These are phyloP conservation scores for Aspergillus ochraceoroseus DNA, from an alignment of 2,329 filamentous ascomycete genomes.

Conservation along the genomic window DNA sequence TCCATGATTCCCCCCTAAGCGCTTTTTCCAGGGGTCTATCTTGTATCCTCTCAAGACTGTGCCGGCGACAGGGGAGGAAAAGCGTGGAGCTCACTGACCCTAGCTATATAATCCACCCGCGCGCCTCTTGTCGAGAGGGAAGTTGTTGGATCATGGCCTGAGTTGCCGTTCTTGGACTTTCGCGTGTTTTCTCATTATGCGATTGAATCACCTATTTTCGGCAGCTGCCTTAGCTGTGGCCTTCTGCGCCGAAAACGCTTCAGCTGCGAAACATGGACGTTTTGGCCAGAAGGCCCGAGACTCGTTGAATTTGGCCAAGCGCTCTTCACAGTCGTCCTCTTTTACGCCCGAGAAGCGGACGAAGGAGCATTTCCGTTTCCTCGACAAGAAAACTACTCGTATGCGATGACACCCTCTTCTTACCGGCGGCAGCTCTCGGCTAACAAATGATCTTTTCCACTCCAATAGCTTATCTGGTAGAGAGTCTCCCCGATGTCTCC, in stretches of 20 bases:
- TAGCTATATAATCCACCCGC: no score
- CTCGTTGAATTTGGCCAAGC: slow-evolving; percentile 23
- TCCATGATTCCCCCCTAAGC: no score
- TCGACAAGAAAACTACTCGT: slow-evolving; percentile 27
- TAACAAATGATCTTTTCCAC: no score
- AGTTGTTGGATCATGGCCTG: no score
- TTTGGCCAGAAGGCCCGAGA: slow-evolving; percentile 26
- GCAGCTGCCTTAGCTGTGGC: slow-evolving; percentile 24
- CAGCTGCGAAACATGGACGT: slow-evolving; percentile 25
- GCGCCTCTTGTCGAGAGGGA: no score
- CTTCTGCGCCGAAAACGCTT: slow-evolving; percentile 20
- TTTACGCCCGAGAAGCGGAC: slow-evolving; percentile 14
- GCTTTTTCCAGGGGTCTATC: no score
- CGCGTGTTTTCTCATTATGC: slow-evolving; percentile 26
- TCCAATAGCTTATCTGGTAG: slow-evolving; percentile 56
- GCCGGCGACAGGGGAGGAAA: no score
- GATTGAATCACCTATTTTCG: slow-evolving; percentile 25
- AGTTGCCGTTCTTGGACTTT: no score
- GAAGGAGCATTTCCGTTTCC: slow-evolving; percentile 26
- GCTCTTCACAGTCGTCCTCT: slow-evolving; percentile 14
- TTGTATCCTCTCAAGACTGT: no score
- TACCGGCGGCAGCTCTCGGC: no score
- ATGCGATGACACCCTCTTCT: slow-evolving; percentile 5
- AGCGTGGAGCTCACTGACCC: no score
- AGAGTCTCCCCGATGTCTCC: slow-evolving; percentile 61